Evolutionary conservation across 192 early-diverging fungal genomes (phyloP), one percentile per base, ranked within the genome.

Genomic region (Chytriomyces confervae): DNA sequence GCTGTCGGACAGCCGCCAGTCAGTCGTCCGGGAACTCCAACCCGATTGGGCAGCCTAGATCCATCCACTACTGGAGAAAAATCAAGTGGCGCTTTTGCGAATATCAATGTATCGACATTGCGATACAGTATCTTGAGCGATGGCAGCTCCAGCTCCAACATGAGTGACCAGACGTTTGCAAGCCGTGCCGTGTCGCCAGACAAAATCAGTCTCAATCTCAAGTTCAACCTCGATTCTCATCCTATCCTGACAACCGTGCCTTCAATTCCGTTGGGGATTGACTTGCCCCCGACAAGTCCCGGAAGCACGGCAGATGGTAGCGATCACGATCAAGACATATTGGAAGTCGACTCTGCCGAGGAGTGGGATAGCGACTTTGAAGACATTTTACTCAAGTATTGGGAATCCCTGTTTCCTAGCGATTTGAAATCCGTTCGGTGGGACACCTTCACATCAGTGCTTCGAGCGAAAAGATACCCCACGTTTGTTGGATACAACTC

Each of bases 241-340:
- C 11, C 66, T 11, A 36, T 27, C 24, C 51, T 69, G 61, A 36
- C 62, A 16, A 75, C 69, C 7, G 51, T 79, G 61, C 64, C 72
- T 9, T 43, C 65, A 6, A 23, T 79, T 50, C 53, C 63, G 0
- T 62, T 79, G 11, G 78, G 78, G 5, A 79, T 79, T 46, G 78
- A 79, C 61, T 48, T 79, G 9, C 78, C 78, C 10, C 72, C 72
- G 0, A 57, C 53, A 13, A 57, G 53, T 20, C 36, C 36, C 2
- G 53, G 16, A 57, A 27, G 18, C 4, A 43, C 44, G 7, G 51
- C n/a, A 8, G 67, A 70, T 16, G 50, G 16, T n/a, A 43, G 36
- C 18, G 72, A 73, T 43, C 63, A 49, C 9, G 66, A 69, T 18
- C 68, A 62, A 11, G 77, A 72, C 16, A 45, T 18, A 1, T 57